phyloP scores from a whole-genome alignment of 805 yeast species.

The Metschnikowia lachancei region DNA sequence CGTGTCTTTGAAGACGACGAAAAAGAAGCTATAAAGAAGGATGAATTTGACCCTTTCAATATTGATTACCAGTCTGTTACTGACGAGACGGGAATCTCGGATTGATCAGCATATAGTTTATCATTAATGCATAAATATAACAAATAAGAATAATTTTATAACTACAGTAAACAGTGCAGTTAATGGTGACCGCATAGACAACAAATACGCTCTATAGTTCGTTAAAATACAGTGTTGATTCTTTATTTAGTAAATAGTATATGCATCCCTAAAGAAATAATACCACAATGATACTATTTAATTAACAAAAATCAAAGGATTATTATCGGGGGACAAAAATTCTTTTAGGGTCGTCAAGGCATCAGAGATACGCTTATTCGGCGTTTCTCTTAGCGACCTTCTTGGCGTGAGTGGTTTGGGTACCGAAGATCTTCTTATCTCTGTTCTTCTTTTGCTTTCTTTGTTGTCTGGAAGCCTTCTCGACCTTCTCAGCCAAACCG shows the following conservation, averaged over 20 bases:
- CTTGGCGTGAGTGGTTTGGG: slow-evolving; percentile 93
- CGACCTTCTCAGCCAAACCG: slow-evolving; percentile 95
- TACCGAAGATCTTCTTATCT: slow-evolving; percentile 98
- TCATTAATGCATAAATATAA: background rate
- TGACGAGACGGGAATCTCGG: slow-evolving; percentile 19
- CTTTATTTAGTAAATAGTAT: slow-evolving; percentile 24
- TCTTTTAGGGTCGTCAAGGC: slow-evolving; percentile 22
- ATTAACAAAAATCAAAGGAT: slow-evolving; percentile 18
- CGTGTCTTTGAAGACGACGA: slow-evolving; percentile 15
- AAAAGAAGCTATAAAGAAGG: slow-evolving; percentile 1
- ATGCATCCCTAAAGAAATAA: slow-evolving; percentile 24
- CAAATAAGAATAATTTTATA: background rate
- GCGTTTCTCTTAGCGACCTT: slow-evolving; percentile 86
- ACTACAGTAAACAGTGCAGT: too few species aligned
- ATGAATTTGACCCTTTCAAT: slow-evolving; percentile 15
- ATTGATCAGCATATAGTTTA: slow-evolving; percentile 4
- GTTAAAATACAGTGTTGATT: slow-evolving; percentile 19
- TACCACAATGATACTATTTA: slow-evolving; percentile 21
- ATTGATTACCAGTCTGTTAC: slow-evolving; percentile 8
- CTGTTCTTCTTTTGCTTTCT: slow-evolving; percentile 99
- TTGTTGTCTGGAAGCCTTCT: slow-evolving; percentile 99
- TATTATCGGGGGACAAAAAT: slow-evolving; percentile 17
- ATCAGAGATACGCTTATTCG: slow-evolving; percentile 49
- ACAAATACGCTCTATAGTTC: background rate
- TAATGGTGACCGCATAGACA: background rate